Conservation (phyloP, 1,284 basidiomycete genomes). For the Pholiota adiposa region DNA sequence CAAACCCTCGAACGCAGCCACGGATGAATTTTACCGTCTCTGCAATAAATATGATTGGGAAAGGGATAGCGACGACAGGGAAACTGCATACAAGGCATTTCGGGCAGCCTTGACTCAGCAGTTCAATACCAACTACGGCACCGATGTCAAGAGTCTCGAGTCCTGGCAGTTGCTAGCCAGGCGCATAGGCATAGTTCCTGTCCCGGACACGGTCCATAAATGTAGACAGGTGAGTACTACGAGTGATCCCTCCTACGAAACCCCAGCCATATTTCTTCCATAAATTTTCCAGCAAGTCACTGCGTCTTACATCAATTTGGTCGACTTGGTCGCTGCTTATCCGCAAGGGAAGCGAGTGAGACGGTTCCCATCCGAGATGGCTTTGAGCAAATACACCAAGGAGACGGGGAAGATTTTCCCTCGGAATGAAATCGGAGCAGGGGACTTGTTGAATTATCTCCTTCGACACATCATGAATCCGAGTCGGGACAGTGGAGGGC, state of each 20-base stretch:
- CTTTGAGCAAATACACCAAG: neutral
- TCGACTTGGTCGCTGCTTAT: conserved; percentile 29
- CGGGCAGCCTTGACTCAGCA: neutral
- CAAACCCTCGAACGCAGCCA: too few relatives aligned
- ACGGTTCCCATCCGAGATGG: neutral
- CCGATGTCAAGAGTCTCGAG: neutral
- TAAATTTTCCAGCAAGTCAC: too few relatives aligned
- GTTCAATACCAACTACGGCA: neutral
- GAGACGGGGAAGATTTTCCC: neutral
- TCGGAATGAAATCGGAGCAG: neutral
- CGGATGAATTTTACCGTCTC: too few relatives aligned
- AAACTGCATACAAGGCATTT: neutral
- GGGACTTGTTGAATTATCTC: conserved; percentile 5
- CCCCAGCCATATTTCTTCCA: neutral
- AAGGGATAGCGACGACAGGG: neutral
- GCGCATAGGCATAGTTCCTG: neutral
- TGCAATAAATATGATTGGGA: too few relatives aligned
- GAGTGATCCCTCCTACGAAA: neutral
- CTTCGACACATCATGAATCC: neutral
- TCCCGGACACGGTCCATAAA: neutral
- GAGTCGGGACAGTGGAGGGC: too few relatives aligned
- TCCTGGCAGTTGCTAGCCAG: neutral
- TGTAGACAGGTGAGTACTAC: neutral
- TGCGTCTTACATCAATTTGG: conserved; percentile 32
- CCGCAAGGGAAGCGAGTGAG: neutral